Base-by-base conservation (phyloP, 805 yeast species). In the Blastobotrys chiropterorum region DNA sequence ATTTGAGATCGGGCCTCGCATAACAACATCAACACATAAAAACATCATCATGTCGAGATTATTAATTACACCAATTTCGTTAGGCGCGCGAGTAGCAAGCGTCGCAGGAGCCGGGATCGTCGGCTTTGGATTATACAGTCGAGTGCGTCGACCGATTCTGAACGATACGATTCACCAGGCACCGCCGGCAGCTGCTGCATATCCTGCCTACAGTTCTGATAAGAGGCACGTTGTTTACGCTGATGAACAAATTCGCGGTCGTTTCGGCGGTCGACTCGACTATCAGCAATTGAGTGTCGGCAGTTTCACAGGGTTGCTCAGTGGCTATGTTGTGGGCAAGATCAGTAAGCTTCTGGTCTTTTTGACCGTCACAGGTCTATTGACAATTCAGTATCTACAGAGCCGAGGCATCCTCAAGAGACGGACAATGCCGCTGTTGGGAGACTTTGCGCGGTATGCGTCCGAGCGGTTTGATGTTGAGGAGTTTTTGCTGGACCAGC, bases 231-330 rank as follows among this genome's bases (percentile, higher is more conserved):
- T 26, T 5, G 34, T 26, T 5, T 26, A 26, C 34, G 11, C 8
- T 6, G 34, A 26, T 11, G 34, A 26, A 11, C 34, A n/a, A n/a
- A n/a, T 11, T 26, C 34, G 34, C 5, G 5, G 8, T 3, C 51
- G 59, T 5, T 47, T 58, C 17, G 58, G 57, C 11, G 60, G 60
- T 2, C 69, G 65, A 51, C 67, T 82, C 56, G 78, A 80, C 66
- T 83, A 83, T 61, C 76, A 77, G 59, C 85, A 83, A 59, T 68
- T 83, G 59, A 75, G 86, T 14, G 66, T 81, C 53, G 89, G 89
- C 3, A 79, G 85, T 1, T 70, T 83, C 61, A 70, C 80, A 5
- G 88, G 89, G 0, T 68, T 82, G 52, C 70, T 78, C 38, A 57
- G 77, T 48, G 89, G 89, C 0, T 70, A 79, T 19, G 67, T 82